Base-by-base conservation (phyloP, 2,329 filamentous ascomycete species). In the Aspergillus fructus region DNA sequence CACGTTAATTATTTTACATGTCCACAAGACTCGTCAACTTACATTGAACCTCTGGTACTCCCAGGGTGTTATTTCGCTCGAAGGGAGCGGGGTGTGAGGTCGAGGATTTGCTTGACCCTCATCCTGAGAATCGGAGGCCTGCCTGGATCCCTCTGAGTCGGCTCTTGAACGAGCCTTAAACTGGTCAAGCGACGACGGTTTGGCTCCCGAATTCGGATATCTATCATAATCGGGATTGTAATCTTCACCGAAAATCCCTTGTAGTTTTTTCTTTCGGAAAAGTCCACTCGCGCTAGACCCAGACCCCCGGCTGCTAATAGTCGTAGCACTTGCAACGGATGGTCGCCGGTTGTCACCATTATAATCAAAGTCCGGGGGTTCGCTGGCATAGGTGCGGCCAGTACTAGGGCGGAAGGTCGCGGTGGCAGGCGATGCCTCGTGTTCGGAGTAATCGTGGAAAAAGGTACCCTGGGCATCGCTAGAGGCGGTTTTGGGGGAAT, bases 41-140 rank as follows among this genome's bases (percentile, higher is more conserved):
- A 90, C 88, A 78, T 90, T 85, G 64, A 84, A 84, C 71, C 94
- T 91, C 75, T 97, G 94, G 71, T 94, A 97, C 61, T 96, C 83
- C 83, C 96, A 99, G n/a, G 94, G 94, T 40, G 96, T 94, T 57
- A 99, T 92, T 75, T 97, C 93, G 68, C 91, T 94, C 12, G 90
- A 91, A 42, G 90, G 90, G 51, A 92, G 82, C 12, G 93, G 92
- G n/a, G 91, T 96, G 66, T 89, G 84, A 48, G 93, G 91, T 64
- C 91, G 83, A 27, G 89, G 92, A 33, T 85, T 86, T 52, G 85
- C 83, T 41, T 91, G 91, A 46, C 82, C 83, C 53, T 77, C 72
- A 55, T 80, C 79, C 53, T 74, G 70, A 43, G 66, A 59, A 27
- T 76, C 76, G 42, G 78, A 68, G 50, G 75, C 74, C 59, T 76